Evolutionary conservation across 2,329 filamentous ascomycete genomes (phyloP), one percentile per base, ranked within the genome.

Genomic region (Lachnellula hyalina): DNA sequence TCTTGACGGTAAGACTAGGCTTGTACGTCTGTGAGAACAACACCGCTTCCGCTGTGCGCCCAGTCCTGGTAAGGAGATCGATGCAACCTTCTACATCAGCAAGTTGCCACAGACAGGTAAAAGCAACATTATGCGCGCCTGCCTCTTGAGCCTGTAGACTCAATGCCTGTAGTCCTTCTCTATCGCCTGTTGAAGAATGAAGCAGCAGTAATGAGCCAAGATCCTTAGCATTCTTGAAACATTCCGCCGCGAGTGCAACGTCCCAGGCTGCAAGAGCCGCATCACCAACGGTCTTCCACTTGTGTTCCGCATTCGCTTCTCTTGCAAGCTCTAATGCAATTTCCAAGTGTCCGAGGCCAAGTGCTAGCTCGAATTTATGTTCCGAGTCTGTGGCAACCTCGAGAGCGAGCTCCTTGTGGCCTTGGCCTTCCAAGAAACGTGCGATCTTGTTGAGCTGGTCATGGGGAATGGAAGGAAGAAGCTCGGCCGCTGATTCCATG

Each of bases 381-480:
- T 99, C 94, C 0, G 89, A 80, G 66, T 99, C 94, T 0, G 93
- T 96, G 9, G 94, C 92, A 15, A 99, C 90, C 63, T 96, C 90
- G 15, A 99, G 81, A 0, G 94, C 94, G 62, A 96, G 81, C 66
- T 97, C 93, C 74, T 97, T 97, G 75, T 96, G 90, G 41, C 93
- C 93, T 73, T 99, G 94, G 2, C 94, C 94, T 72, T 97, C 94
- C 51, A 99, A 79, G 80, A 99, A 99, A 21, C 94, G 86, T 3
- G 94, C 94, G 65, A 99, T 95, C 77, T 97, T 97, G 79, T 96
- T 96, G 72, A 96, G 88, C 72, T 99, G 91, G 61, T 96, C 90
- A n/a, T 85, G 77, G 0, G 93, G 91, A 38, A 99, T 92, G 19
- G 87, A 87, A 4, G 84, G 78, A 15, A 99, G 83, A 60, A 96